A percentile compares a stretch with the other conserved stretches of the same genome.
These are phyloP conservation scores for Edaphochlamys debaryana DNA, from an alignment of 139 green algal genomes.

Conservation along the genomic window DNA sequence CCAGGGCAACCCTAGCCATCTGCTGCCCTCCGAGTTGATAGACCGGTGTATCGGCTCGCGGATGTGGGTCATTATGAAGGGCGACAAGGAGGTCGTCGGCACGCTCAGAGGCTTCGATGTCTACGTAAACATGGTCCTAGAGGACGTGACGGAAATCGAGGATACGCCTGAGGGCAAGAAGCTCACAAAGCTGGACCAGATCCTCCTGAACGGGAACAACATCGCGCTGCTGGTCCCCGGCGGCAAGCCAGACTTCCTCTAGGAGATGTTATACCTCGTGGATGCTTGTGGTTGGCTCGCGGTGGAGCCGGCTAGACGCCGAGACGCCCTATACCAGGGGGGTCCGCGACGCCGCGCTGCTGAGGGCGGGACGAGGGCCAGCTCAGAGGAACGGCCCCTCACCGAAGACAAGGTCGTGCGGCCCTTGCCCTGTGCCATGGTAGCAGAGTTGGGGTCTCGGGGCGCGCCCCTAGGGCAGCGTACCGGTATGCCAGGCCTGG, in stretches of 20 bases:
- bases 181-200: slow-evolving; percentile 90
- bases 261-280: too few species aligned
- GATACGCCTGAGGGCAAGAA: slow-evolving; percentile 82
- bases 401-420: too few species aligned
- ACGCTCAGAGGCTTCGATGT: slow-evolving; percentile 96
- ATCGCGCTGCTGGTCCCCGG: slow-evolving; percentile 94
- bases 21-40: slow-evolving; percentile 95
- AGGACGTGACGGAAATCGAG: slow-evolving; percentile 97
- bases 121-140: slow-evolving; percentile 99
- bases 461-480: too few species aligned
- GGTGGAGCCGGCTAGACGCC: too few species aligned
- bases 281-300: too few species aligned
- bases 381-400: too few species aligned
- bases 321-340: too few species aligned
- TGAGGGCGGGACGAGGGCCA: too few species aligned
- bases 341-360: too few species aligned
- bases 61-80: slow-evolving; percentile 97
- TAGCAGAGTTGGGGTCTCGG: too few species aligned
- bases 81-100: slow-evolving; percentile 94
- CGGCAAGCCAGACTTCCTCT: slow-evolving; percentile 75
- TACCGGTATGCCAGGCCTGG: too few species aligned
- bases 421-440: too few species aligned
- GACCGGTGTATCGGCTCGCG: slow-evolving; percentile 93
- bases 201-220: slow-evolving; percentile 99
- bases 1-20: slow-evolving; percentile 79